Conservation (phyloP, 1,139 yeast genomes). For the Suhomyces atakaporum region DNA sequence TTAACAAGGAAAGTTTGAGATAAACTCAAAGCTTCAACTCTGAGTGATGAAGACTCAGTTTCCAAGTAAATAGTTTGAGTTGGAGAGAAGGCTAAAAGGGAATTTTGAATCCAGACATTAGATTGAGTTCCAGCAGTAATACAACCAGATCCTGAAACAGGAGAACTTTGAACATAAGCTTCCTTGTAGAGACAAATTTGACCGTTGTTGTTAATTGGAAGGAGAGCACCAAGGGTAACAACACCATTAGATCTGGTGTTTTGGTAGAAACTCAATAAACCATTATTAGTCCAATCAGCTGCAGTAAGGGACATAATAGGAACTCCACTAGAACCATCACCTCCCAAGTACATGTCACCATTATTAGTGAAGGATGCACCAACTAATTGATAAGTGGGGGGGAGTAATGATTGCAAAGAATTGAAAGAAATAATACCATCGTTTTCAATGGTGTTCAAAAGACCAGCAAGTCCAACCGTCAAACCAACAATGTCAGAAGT, state of each 20-base stretch:
- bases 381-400: constrained; percentile 12
- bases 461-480: constrained; percentile 13
- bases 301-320: constrained; percentile 16
- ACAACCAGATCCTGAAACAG: constrained; percentile 20
- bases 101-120: constrained; percentile 11
- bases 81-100: constrained; percentile 12
- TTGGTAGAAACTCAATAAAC: constrained; percentile 15
- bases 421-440: constrained; percentile 16
- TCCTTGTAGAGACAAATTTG: constrained; percentile 18
- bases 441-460: constrained; percentile 12
- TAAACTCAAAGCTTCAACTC: constrained; percentile 18
- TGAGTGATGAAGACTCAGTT: constrained; percentile 13
- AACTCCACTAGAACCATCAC: constrained; percentile 12
- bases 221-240: constrained; percentile 13
- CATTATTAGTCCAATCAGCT: constrained; percentile 17
- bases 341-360: constrained; percentile 16
- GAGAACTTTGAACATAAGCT: constrained; percentile 16
- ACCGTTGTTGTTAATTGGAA: constrained; percentile 16
- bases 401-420: constrained; percentile 12
- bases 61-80: constrained; percentile 19
- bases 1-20: constrained; percentile 25
- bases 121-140: constrained; percentile 14
- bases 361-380: constrained; percentile 16
- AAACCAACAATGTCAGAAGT: constrained; percentile 12
- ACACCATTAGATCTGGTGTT: constrained; percentile 12